Conservation (phyloP, 164 flowering plant genomes). For the Annona squamosa region DNA sequence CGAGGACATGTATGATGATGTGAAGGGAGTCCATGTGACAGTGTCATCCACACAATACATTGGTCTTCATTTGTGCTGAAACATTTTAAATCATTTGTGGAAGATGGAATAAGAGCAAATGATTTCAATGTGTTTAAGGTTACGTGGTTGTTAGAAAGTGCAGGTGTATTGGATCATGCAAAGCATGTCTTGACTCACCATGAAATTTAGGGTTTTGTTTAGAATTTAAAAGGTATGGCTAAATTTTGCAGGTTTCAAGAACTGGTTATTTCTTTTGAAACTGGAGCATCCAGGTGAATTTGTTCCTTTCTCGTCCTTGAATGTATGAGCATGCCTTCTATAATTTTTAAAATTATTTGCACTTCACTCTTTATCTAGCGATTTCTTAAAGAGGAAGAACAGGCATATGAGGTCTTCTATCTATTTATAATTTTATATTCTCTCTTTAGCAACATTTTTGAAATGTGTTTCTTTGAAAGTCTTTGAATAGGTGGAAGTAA, state of each 20-base stretch:
- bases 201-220: not conserved
- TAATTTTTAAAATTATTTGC: no score
- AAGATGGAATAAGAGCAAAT: not conserved
- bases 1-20: not conserved
- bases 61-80: not conserved
- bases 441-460: no score
- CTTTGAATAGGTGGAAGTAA: no score
- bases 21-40: not conserved
- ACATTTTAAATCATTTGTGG: not conserved
- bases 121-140: not conserved
- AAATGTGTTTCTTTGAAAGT: no score
- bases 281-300: not conserved
- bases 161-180: not conserved
- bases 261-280: not conserved
- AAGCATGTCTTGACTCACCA: not conserved
- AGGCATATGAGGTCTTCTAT: no score
- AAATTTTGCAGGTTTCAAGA: not conserved
- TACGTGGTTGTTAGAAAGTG: not conserved
- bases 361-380: no score
- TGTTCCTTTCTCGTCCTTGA: not conserved
- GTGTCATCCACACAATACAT: not conserved
- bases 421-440: no score
- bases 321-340: not conserved
- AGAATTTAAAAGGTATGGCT: not conserved
- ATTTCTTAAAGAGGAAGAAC: no score